Base-by-base conservation (phyloP, 2,329 filamentous ascomycete species). In the Pezicula carpinea region DNA sequence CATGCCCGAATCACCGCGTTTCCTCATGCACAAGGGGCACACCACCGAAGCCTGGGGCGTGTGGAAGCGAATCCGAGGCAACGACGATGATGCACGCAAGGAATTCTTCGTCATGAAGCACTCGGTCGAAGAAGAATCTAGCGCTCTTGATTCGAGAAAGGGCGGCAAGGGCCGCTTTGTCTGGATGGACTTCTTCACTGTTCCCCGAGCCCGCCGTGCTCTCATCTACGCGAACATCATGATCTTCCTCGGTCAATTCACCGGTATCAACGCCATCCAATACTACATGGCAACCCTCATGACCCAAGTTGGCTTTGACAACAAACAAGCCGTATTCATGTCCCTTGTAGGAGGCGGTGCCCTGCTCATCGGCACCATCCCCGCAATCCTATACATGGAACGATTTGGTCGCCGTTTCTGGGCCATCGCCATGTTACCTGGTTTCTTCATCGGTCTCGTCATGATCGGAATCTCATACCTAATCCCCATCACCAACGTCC, bases 161-260 rank as follows among this genome's bases (percentile, higher is more conserved):
- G 73, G 74, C 6, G 67, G 71, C 6, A 68, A 70, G 44, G 73
- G 73, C 48, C 74, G 73, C 22, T 85, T 78, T 65, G 77, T 82
- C 0, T 88, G 83, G 82, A 72, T 87, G 69, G 84, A 89, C 61
- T 85, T 88, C 67, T 78, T 88, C 67, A 87, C 83, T 15, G 77
- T 82, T 34, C 80, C 82, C 6, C 78, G 85, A 29, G 79, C 79
- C n/a, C 77, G 82, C 18, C 73, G 83, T 8, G 80, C 83, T 2
- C 70, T 86, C 36, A 64, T 86, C 49, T 85, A 85, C 58, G 82
- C 82, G 58, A 85, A 84, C 58, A 75, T 82, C 33, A 86, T 86
- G 81, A 80, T 86, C 47, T 73, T 85, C 50, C 70, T 86, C 0
- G 85, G 85, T 0, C 85, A 89, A 56, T 73, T 87, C 32, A 88